Evolutionary conservation across 73 alveolate genomes (phyloP).

Genomic region (Uronychia binucleata): DNA sequence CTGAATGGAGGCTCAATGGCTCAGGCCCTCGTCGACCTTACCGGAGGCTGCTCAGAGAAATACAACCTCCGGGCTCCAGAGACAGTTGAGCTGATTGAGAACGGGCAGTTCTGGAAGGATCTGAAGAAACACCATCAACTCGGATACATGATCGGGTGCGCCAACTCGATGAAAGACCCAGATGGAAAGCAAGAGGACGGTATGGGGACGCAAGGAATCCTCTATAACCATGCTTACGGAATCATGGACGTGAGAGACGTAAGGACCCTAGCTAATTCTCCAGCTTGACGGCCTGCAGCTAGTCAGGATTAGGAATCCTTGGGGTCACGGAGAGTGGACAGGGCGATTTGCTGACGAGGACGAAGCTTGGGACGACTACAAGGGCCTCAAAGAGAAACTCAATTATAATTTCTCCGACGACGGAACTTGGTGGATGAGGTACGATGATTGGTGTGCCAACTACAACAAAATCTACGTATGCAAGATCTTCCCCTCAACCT

Average conservation of each 20-base stretch:
- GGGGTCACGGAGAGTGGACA: constrained; percentile 99
- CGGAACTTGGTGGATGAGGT: constrained; percentile 99
- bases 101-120: constrained; percentile 91
- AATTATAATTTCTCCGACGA: constrained; percentile 94
- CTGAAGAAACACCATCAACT: constrained; percentile 76
- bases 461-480: constrained; percentile 94
- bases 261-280: too few species aligned
- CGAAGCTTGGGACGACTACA: constrained; percentile 99
- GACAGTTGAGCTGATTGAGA: constrained; percentile 83
- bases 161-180: constrained; percentile 90
- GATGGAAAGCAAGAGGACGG: constrained; percentile 97
- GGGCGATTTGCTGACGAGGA: constrained; percentile 98
- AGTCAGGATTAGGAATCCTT: constrained; percentile 95
- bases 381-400: constrained; percentile 96
- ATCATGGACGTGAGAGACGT: constrained; percentile 95
- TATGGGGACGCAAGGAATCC: constrained; percentile 95
- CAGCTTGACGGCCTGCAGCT: constrained; percentile 88
- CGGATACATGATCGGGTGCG: constrained; percentile 95
- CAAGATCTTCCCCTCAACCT: constrained; percentile 95
- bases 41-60: constrained; percentile 97
- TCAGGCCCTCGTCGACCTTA: constrained; percentile 97
- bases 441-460: constrained; percentile 95
- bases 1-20: constrained; percentile 94
- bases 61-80: constrained; percentile 87
- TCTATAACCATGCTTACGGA: constrained; percentile 93